Evolutionary conservation across 164 flowering plant genomes (phyloP), one percentile per base, ranked within the genome.

Genomic region (Houttuynia cordata): DNA sequence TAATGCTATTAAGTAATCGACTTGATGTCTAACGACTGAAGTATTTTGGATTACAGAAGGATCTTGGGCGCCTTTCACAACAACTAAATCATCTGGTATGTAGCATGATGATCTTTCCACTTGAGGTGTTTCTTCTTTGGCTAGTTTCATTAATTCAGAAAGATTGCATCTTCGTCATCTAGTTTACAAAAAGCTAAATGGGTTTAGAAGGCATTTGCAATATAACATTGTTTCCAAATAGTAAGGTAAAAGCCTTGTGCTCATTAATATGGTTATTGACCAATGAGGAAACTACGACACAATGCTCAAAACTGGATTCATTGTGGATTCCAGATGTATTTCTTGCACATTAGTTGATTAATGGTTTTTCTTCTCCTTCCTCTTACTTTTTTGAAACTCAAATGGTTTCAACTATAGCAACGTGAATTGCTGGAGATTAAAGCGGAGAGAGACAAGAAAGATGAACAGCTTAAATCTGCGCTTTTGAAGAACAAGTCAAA

Each of bases 381-480:
- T 23, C 18, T 23, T 10, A 21, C 30, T 54, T 1, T 4, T 23
- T 17, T 18, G 18, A 54, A 24, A 54, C 5, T 23, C 17, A 23
- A 54, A 54, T 24, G 57, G 5, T 0, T 54, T 54, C 57, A 14
- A 10, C 17, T 75, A 34, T 77, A 88, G 96, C 85, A 86, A 62
- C 71, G 78, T 41, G 87, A 86, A 58, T 81, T 81, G 64, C 57
- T 42, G 56, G 71, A 78, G 69, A 78, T 84, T 62, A 77, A 73
- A 74, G 82, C 74, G 67, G 88, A 78, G 59, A 78, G 75, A 60
- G 75, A 78, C 57, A 66, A 72, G 56, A 81, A 79, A 58, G 80
- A 77, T 40, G 73, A 76, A 51, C 77, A 70, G 65, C 79, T 78
- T 66, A 81, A 70, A 63, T 51, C 45, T 70, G 67, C 67, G 8